phyloP scores from a whole-genome alignment of 768 basidiomycete species.

The Boletus tomentosulus region DNA sequence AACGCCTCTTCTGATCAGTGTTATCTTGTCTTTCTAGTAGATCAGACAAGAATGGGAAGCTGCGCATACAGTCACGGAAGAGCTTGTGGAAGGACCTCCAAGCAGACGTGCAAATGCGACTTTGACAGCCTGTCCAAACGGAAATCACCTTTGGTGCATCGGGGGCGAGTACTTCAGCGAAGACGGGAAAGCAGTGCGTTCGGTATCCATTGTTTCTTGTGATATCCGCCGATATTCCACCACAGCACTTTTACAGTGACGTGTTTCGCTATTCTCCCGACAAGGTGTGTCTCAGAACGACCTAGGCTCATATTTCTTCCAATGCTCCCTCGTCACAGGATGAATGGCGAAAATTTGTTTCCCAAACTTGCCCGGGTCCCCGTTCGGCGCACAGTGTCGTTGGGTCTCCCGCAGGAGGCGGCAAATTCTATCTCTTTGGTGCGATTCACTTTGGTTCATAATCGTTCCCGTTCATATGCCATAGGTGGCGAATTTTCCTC shows the following conservation, averaged over 20 bases:
- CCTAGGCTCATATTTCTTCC: background rate
- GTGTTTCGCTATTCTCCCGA: conserved; percentile 84
- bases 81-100: conserved; percentile 78
- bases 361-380: conserved; percentile 82
- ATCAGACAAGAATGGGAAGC: conserved; percentile 81
- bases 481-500: conserved; percentile 85
- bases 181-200: conserved; percentile 69
- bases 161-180: conserved; percentile 88
- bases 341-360: conserved; percentile 87
- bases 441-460: background rate
- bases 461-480: background rate
- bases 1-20: background rate
- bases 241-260: conserved; percentile 78
- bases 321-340: conserved; percentile 39
- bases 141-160: conserved; percentile 79
- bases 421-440: conserved; percentile 85
- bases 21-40: conserved; percentile 40
- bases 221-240: background rate
- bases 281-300: conserved; percentile 42
- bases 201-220: fast-evolving
- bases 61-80: conserved; percentile 79
- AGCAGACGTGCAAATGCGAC: conserved; percentile 82
- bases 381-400: conserved; percentile 84
- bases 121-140: conserved; percentile 72
- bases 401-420: conserved; percentile 70